Base-by-base conservation (phyloP, 2,329 filamentous ascomycete genomes). In the Aspergillus felis region DNA sequence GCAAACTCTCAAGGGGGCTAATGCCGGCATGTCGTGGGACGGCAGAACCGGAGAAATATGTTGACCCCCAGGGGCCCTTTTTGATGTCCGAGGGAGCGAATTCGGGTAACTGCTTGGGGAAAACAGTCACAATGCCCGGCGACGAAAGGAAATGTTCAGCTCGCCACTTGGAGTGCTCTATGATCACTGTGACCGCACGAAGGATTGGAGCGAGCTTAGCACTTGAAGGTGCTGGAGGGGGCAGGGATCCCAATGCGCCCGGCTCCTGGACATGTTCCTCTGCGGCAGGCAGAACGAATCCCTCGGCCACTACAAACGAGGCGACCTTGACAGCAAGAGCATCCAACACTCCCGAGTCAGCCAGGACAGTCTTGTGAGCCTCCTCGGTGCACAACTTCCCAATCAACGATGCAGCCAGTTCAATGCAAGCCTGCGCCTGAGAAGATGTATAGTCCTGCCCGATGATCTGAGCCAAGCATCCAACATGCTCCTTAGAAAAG, bases 121-220 rank as follows among this genome's bases (percentile, higher is more conserved):
- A 89, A 10, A 90, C 83, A 22, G 87, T 84, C 56, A 90, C 76
- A 44, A 92, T 84, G 0, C 85, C 82, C 1, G 87, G 87, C 1
- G 88, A 88, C 58, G 84, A 87, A 47, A 88, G 75, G 51, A 90
- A 82, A 65, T 90, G 84, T 62, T 87, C 87, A 9, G 90, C 87
- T 55, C 91, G 85, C 72, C 88, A 90, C 64, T 87, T 88, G 0
- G 93, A 97, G 66, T 90, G 85, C 59, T 87, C 84, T 51, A 96
- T 84, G 50, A 97, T 88, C 49, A 87, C 83, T 22, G 87, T 83
- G 52, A 96, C 84, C 0, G 92, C 90, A 60, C 91, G 87, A 6
- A 97, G 76, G 20, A 96, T 83, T 9, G 86, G 85, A 1, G 86
- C 82, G 42, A 96, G 75, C 58, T 83, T 84, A 27, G 84, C 79